Percentiles rank a stretch among this genome's conserved stretches.
Conservation (phyloP, 2,329 filamentous ascomycete genomes). For the Talaromyces amestolkiae region DNA sequence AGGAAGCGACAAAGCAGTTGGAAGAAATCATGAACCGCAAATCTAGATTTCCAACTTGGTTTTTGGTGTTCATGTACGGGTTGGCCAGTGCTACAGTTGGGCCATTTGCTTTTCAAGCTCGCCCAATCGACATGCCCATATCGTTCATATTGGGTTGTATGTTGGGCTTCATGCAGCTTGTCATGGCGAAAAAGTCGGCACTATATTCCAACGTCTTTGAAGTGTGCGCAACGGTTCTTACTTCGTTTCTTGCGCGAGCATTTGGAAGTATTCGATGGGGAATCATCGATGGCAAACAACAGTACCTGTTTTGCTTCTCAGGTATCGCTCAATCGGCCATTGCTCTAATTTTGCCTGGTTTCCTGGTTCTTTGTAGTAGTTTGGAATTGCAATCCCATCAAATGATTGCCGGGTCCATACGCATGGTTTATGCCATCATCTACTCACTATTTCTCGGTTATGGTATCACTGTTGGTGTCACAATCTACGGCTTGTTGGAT, state of each 20-base stretch:
- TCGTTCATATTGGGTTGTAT: constrained; percentile 71
- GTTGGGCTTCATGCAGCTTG: constrained; percentile 70
- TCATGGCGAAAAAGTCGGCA: constrained; percentile 70
- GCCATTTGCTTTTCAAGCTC: constrained; percentile 73
- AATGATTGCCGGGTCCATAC: constrained; percentile 66
- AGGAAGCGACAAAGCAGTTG: constrained; percentile 41
- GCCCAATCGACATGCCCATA: constrained; percentile 73
- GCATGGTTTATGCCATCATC: constrained; percentile 68
- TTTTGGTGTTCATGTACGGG: constrained; percentile 66
- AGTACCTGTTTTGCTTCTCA: constrained; percentile 64
- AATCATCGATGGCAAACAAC: constrained; percentile 33
- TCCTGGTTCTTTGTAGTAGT: constrained; percentile 57
- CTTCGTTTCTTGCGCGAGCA: constrained; percentile 64
- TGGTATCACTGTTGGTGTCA: constrained; percentile 64
- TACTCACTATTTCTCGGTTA: constrained; percentile 69
- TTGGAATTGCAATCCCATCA: constrained; percentile 67
- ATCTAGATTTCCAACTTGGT: constrained; percentile 53
- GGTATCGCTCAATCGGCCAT: constrained; percentile 68
- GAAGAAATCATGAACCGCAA: constrained; percentile 55
- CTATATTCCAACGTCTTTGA: constrained; percentile 64
- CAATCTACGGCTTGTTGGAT: constrained; percentile 61
- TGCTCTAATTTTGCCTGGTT: constrained; percentile 67
- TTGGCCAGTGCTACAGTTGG: constrained; percentile 71
- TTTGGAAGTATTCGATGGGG: constrained; percentile 60
- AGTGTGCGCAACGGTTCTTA: constrained; percentile 61